A percentile compares a stretch with the other conserved stretches of the same genome.
These are phyloP conservation scores for Achaetomium macrosporum DNA, from an alignment of 2,329 filamentous ascomycete genomes.

Conservation along the genomic window DNA sequence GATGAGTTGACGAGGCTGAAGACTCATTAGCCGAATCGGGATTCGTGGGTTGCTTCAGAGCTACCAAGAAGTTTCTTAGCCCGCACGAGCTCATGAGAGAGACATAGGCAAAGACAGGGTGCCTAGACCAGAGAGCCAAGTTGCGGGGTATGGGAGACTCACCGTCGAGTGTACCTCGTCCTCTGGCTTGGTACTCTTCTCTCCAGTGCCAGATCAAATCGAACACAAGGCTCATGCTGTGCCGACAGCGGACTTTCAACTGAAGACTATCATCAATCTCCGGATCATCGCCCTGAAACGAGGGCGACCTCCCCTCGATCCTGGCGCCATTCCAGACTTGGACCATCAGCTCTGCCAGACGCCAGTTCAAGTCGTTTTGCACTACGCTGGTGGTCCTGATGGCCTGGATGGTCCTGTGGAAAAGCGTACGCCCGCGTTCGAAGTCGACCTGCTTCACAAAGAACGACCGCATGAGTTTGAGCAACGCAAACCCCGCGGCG, in stretches of 20 bases:
- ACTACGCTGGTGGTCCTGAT: constrained; percentile 69
- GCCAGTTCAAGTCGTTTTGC: constrained; percentile 72
- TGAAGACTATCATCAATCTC: constrained; percentile 65
- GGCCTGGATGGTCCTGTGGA: constrained; percentile 63
- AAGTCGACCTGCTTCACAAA: constrained; percentile 68
- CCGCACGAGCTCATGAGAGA: constrained; percentile 26
- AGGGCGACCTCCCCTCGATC: constrained; percentile 42
- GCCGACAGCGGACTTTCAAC: constrained; percentile 74
- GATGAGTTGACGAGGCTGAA: constrained; percentile 60
- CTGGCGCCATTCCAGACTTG: constrained; percentile 76
- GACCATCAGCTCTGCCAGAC: constrained; percentile 77
- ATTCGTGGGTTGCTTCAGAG: constrained; percentile 80
- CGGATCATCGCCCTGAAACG: constrained; percentile 46
- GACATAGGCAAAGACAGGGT: constrained; percentile 11
- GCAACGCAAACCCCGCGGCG: constrained; percentile 69
- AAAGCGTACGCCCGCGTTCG: constrained; percentile 60
- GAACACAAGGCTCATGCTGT: constrained; percentile 80
- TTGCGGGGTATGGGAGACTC: constrained; percentile 31
- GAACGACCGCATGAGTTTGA: constrained; percentile 73
- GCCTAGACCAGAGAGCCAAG: background rate
- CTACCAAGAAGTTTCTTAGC: constrained; percentile 41
- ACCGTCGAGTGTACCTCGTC: constrained; percentile 66
- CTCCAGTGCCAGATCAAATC: constrained; percentile 84
- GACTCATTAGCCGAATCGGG: constrained; percentile 73
- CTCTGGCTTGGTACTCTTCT: constrained; percentile 68